Evolutionary conservation across 495 filamentous ascomycete species (phyloP).

Genomic region (Lepidopterella palustris): DNA sequence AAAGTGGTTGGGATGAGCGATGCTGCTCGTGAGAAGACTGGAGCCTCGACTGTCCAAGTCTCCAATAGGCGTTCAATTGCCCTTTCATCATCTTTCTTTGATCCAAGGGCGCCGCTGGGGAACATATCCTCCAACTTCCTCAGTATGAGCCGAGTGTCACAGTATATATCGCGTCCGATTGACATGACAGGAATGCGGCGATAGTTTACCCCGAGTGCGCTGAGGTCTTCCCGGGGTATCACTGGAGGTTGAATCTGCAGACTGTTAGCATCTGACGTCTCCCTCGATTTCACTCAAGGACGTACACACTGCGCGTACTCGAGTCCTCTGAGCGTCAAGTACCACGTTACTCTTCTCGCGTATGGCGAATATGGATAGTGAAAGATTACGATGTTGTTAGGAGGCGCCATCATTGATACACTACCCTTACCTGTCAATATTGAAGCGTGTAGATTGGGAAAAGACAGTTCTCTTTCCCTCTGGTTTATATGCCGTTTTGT

Average conservation of each 20-base stretch:
- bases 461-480: too few species aligned
- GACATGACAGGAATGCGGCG: slow-evolving; percentile 9
- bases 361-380: slow-evolving; percentile 55
- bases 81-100: slow-evolving; percentile 21
- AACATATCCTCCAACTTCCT: slow-evolving; percentile 36
- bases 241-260: slow-evolving; percentile 48
- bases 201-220: slow-evolving; percentile 20
- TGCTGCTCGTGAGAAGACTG: slow-evolving; percentile 44
- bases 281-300: neutral
- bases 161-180: slow-evolving; percentile 23
- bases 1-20: slow-evolving; percentile 44
- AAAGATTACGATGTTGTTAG: slow-evolving; percentile 47
- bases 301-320: slow-evolving; percentile 51
- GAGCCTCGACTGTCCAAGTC: slow-evolving; percentile 40
- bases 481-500: too few species aligned
- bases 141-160: slow-evolving; percentile 46
- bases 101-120: slow-evolving; percentile 28
- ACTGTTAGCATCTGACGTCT: slow-evolving; percentile 50
- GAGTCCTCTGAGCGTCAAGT: slow-evolving; percentile 51
- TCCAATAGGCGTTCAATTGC: slow-evolving; percentile 39
- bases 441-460: too few species aligned
- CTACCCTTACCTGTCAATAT: neutral
- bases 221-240: slow-evolving; percentile 28
- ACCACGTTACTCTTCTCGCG: slow-evolving; percentile 51
- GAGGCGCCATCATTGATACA: neutral